phyloP scores from a whole-genome alignment of 805 yeast genomes.

The Blastobotrys mokoenaii region DNA sequence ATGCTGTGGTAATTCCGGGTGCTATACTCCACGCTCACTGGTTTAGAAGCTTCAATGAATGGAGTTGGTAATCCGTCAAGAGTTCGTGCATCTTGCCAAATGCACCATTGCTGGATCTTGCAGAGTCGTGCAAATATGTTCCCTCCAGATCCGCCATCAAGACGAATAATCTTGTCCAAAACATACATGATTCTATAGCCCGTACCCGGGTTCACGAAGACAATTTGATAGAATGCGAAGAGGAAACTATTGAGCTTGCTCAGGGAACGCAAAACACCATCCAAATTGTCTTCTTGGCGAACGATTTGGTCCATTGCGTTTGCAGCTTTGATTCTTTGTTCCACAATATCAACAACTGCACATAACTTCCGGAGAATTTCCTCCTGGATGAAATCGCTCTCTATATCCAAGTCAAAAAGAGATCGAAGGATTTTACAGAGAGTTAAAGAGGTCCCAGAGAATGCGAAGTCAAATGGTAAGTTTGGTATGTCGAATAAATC shows the following conservation, averaged over 20 bases:
- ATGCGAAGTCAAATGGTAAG: constrained; percentile 28
- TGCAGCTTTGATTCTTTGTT: background rate
- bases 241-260: constrained; percentile 11
- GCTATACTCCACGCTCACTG: constrained; percentile 9
- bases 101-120: constrained; percentile 20
- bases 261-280: constrained; percentile 8
- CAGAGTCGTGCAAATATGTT: constrained; percentile 18
- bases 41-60: constrained; percentile 16
- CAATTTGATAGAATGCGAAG: constrained; percentile 16
- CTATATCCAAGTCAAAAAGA: constrained; percentile 19
- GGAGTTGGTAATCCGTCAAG: constrained; percentile 8
- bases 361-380: constrained; percentile 7
- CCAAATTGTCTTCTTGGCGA: constrained; percentile 3
- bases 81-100: constrained; percentile 21
- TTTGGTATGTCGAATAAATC: constrained; percentile 17
- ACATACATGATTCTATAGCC: constrained; percentile 19
- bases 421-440: constrained; percentile 15
- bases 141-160: constrained; percentile 1
- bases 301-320: constrained; percentile 2
- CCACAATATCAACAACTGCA: constrained; percentile 5
- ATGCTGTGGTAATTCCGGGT: constrained; percentile 6
- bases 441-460: constrained; percentile 17
- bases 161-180: constrained; percentile 10
- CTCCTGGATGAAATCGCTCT: constrained; percentile 14
- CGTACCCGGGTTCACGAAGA: constrained; percentile 19